Percentiles rank a stretch among this genome's conserved stretches.
These are phyloP conservation scores for Chaetomiaceae sp. DNA, from an alignment of 2,329 filamentous ascomycete species.

Conservation along the genomic window DNA sequence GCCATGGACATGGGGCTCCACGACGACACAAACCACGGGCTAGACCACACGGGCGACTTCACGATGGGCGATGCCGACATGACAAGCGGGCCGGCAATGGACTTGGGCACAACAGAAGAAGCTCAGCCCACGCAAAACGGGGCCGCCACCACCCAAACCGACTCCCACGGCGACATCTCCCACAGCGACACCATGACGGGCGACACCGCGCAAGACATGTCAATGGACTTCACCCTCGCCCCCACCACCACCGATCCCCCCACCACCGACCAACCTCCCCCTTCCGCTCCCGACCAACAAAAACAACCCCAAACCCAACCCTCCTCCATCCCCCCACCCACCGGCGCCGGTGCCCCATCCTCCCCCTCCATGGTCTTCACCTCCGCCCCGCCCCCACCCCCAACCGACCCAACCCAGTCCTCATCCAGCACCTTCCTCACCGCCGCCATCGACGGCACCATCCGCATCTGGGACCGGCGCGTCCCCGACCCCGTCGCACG, in stretches of 20 bases:
- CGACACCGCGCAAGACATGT: slow-evolving; percentile 8
- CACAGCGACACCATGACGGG: slow-evolving; percentile 15
- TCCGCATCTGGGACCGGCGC: slow-evolving; percentile 91
- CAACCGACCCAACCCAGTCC: slow-evolving; percentile 52
- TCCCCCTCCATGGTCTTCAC: slow-evolving; percentile 36
- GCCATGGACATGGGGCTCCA: slow-evolving; percentile 58
- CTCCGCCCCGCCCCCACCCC: slow-evolving; percentile 36
- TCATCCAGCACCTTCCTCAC: slow-evolving; percentile 82
- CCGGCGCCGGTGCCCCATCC: slow-evolving; percentile 10
- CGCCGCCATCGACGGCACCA: slow-evolving; percentile 77
- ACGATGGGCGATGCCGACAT: slow-evolving; percentile 31
- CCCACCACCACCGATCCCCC: neutral
- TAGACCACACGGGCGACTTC: slow-evolving; percentile 39
- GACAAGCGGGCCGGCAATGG: neutral
- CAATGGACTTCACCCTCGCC: slow-evolving; percentile 14
- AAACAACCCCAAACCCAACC: slow-evolving; percentile 9
- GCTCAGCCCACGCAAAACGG: slow-evolving; percentile 15
- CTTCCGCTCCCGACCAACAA: slow-evolving; percentile 12
- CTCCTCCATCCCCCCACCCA: neutral
- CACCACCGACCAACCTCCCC: slow-evolving; percentile 4
- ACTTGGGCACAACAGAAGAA: neutral
- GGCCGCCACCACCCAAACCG: neutral
- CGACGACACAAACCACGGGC: slow-evolving; percentile 37
- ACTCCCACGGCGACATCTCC: slow-evolving; percentile 6
- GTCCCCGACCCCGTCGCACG: slow-evolving; percentile 71